Percentiles rank a stretch among this genome's conserved stretches.
Conservation (phyloP, 164 flowering plant species). For the Vitis labrusca region DNA sequence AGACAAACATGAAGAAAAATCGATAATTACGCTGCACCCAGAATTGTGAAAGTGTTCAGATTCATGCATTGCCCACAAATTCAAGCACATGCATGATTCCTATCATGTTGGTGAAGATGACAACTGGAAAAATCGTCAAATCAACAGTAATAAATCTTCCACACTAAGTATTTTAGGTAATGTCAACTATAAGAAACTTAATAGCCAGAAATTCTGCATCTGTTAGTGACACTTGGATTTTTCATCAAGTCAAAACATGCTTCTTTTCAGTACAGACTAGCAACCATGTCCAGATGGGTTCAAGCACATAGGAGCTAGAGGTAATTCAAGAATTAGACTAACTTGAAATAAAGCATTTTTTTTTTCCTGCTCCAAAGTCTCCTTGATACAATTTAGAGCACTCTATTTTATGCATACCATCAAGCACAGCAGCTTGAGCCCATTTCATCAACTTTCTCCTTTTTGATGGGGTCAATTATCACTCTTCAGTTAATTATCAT, state of each 20-base stretch:
- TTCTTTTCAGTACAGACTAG: neutral
- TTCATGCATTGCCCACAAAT: neutral
- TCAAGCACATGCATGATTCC: neutral
- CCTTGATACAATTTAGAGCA: no score
- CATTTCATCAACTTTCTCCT: no score
- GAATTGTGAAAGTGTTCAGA: constrained; percentile 8
- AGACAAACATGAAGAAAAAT: constrained; percentile 96
- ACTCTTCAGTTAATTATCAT: no score
- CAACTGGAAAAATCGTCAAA: neutral
- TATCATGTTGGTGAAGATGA: neutral
- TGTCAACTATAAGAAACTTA: neutral
- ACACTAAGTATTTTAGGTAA: neutral
- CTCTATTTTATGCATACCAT: no score
- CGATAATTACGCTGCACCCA: constrained; percentile 87
- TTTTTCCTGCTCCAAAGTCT: no score
- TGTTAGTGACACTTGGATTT: neutral
- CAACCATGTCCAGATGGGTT: no score
- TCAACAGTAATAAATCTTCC: neutral
- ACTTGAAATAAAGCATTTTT: no score
- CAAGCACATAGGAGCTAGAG: no score
- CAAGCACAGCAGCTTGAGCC: no score
- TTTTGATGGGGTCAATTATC: no score
- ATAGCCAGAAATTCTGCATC: neutral
- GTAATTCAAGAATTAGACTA: no score
- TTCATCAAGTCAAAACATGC: neutral